Percentiles rank a stretch among this genome's conserved stretches.
These are phyloP conservation scores for Theobroma cacao DNA, from an alignment of 345 rosid genomes.

Conservation along the genomic window DNA sequence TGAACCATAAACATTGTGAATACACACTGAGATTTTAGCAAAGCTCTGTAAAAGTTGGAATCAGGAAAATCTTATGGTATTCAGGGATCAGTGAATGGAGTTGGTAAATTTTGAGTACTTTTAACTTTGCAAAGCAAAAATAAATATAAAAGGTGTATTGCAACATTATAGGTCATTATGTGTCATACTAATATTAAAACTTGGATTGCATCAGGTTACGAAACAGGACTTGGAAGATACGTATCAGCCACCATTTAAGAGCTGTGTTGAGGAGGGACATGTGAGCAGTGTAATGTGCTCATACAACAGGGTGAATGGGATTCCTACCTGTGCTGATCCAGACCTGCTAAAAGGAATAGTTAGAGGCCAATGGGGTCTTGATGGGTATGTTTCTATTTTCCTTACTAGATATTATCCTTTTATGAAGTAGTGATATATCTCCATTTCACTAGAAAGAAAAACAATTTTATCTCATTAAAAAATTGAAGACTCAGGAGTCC, in stretches of 20 bases:
- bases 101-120: not conserved
- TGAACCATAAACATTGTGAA: not conserved
- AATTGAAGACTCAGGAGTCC: not conserved
- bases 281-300: conserved; percentile 28
- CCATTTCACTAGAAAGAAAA: not conserved
- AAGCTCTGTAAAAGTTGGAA: too few species aligned
- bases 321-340: conserved; percentile 24
- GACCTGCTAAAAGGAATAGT: conserved; percentile 25
- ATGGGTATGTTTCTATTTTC: conserved; percentile 8
- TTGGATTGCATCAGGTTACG: conserved; percentile 8
- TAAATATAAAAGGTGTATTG: not conserved
- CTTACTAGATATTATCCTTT: not conserved
- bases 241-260: conserved; percentile 22
- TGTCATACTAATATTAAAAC: not conserved
- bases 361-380: conserved; percentile 25
- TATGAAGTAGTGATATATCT: not conserved
- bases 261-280: conserved; percentile 23
- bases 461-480: not conserved
- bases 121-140: not conserved
- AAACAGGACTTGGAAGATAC: conserved; percentile 22
- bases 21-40: too few species aligned
- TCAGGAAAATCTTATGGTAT: too few species aligned
- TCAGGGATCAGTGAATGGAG: not conserved
- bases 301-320: conserved; percentile 20
- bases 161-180: not conserved